phyloP scores from a whole-genome alignment of 1,284 basidiomycete species.

The Agroathelia rolfsii region DNA sequence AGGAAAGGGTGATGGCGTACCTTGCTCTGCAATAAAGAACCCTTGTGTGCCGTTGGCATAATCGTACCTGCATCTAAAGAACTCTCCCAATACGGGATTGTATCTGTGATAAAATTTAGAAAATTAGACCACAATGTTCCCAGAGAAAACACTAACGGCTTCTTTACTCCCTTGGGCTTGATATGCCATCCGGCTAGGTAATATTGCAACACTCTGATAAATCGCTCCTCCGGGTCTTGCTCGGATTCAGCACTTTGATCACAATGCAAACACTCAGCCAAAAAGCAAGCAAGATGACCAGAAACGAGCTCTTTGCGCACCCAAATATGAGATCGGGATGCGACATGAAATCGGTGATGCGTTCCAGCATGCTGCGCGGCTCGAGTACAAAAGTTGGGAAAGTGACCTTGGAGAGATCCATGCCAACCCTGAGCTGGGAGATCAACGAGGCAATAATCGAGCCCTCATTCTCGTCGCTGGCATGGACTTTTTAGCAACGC shows the following conservation, averaged over 20 bases:
- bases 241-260: conserved; percentile 65
- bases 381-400: conserved; percentile 93
- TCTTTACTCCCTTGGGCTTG: conserved; percentile 99
- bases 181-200: conserved; percentile 99
- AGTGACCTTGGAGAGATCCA: conserved; percentile 93
- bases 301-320: too few species aligned
- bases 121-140: too few species aligned
- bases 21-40: conserved; percentile 97
- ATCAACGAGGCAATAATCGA: conserved; percentile 74
- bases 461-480: conserved; percentile 70
- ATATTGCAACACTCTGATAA: conserved; percentile 86
- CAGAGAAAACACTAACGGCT: conserved; percentile 71
- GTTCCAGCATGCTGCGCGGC: conserved; percentile 87
- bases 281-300: too few species aligned
- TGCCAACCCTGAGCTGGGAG: conserved; percentile 84
- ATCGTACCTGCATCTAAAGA: conserved; percentile 93
- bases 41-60: conserved; percentile 88
- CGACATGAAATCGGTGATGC: conserved; percentile 98
- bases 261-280: too few species aligned
- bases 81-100: conserved; percentile 95
- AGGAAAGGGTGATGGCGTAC: conserved; percentile 28
- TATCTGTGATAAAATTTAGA: conserved; percentile 43
- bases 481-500: conserved; percentile 18
- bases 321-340: conserved; percentile 97
- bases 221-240: conserved; percentile 81